Percentiles rank a stretch among this genome's conserved stretches.
phyloP scores from a whole-genome alignment of 345 rosid genomes.

The Anacardium occidentale region DNA sequence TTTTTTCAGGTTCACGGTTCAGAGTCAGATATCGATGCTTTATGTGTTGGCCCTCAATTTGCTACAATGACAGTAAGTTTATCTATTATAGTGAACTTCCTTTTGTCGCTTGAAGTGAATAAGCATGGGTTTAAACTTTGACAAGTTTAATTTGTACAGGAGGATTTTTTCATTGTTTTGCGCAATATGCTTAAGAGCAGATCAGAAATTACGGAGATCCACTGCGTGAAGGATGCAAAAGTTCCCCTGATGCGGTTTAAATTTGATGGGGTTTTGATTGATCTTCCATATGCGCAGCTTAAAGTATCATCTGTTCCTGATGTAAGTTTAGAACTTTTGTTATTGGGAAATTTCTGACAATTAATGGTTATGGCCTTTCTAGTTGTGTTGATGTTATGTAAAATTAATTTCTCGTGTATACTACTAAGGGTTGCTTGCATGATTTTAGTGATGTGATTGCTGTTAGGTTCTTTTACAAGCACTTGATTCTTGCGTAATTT shows the following conservation, averaged over 20 bases:
- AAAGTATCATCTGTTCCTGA: slow-evolving; percentile 39
- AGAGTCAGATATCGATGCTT: slow-evolving; percentile 58
- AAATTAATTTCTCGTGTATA: not conserved
- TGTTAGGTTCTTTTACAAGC: not conserved
- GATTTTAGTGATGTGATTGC: not conserved
- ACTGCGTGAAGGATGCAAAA: slow-evolving; percentile 48
- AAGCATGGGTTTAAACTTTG: not conserved
- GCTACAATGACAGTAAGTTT: slow-evolving; percentile 49
- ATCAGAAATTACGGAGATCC: slow-evolving; percentile 39
- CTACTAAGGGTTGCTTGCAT: not conserved
- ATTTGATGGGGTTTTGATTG: slow-evolving; percentile 56
- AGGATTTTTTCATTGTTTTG: slow-evolving; percentile 54
- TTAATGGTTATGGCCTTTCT: not conserved
- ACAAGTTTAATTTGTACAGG: slow-evolving; percentile 28
- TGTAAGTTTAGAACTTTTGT: slow-evolving; percentile 29
- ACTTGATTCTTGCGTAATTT: not conserved
- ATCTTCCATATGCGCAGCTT: slow-evolving; percentile 59
- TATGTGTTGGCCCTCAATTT: slow-evolving; percentile 57
- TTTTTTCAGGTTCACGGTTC: slow-evolving; percentile 57
- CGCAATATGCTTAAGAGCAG: slow-evolving; percentile 44
- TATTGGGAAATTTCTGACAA: not conserved
- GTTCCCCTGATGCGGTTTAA: slow-evolving; percentile 54
- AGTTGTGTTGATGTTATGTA: not conserved
- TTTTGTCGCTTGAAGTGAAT: not conserved
- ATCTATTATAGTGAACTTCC: not conserved